Evolutionary conservation across 179 eudicot species (phyloP).

Genomic region (Patellifolia procumbens): DNA sequence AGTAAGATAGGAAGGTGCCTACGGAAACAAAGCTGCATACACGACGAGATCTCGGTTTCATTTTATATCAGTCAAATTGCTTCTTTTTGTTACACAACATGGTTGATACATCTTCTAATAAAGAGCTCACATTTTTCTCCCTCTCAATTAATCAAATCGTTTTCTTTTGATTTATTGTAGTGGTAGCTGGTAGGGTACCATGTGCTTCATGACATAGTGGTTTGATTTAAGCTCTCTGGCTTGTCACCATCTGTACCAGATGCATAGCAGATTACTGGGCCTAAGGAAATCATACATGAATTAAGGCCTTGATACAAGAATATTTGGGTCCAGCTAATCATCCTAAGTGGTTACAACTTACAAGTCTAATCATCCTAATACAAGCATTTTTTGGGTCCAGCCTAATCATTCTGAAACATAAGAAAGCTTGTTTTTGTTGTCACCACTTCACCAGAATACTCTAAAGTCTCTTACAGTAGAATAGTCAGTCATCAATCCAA

Average conservation of each 20-base stretch:
- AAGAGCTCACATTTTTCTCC: not conserved
- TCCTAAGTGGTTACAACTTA: not conserved
- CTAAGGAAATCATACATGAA: not conserved
- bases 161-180: not conserved
- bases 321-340: not conserved
- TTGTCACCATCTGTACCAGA: slow-evolving; percentile 5
- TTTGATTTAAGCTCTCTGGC: not conserved
- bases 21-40: not conserved
- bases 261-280: slow-evolving; percentile 6
- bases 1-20: not conserved
- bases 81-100: not conserved
- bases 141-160: not conserved
- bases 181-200: slow-evolving; percentile 4
- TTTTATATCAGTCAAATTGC: not conserved
- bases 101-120: not conserved
- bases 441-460: too few species aligned
- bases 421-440: not conserved
- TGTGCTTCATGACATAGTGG: not conserved
- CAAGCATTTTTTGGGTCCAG: not conserved
- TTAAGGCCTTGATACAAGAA: not conserved
- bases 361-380: not conserved
- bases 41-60: not conserved
- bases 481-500: not conserved
- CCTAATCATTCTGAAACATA: not conserved
- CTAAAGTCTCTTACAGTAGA: not conserved